A percentile compares a stretch with the other conserved stretches of the same genome.
phyloP scores from a whole-genome alignment of 768 basidiomycete species.

The Podaxis mareebaensis region DNA sequence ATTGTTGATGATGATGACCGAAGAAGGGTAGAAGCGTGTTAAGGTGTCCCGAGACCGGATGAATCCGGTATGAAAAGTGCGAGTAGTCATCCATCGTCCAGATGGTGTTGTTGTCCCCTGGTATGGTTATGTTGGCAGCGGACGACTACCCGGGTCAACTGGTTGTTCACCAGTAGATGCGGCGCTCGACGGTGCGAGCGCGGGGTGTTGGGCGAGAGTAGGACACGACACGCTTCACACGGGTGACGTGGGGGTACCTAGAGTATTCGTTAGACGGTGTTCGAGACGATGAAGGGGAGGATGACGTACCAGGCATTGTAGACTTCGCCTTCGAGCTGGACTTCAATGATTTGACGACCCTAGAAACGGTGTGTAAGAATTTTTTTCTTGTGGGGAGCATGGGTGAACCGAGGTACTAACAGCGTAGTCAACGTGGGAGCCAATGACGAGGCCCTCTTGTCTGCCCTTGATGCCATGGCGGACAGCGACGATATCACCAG shows the following conservation, averaged over 20 bases:
- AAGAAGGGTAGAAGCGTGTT: not conserved
- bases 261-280: not conserved
- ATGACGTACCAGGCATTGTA: constrained; percentile 62
- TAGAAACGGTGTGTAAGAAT: constrained; percentile 27
- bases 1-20: not conserved
- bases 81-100: not conserved
- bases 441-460: constrained; percentile 80
- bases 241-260: constrained; percentile 80
- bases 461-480: constrained; percentile 61
- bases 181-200: constrained; percentile 68
- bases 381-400: not conserved
- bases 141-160: not conserved
- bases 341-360: constrained; percentile 83
- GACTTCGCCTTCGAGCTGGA: constrained; percentile 74
- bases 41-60: constrained; percentile 12
- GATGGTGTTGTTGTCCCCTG: too few relatives aligned
- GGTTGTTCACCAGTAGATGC: constrained; percentile 67
- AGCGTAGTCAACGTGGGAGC: constrained; percentile 67
- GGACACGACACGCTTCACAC: constrained; percentile 73
- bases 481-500: constrained; percentile 82
- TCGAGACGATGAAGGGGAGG: not conserved
- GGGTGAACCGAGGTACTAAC: constrained; percentile 49
- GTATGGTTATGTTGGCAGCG: not conserved
- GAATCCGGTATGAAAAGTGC: constrained; percentile 5
- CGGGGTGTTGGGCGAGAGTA: constrained; percentile 40